Conservation (phyloP, 164 flowering plant species). For the grape (Vitis vinifera) region ASM3070453v1 NC_081812.1:14170501-14171000, state of each 20-base stretch:
- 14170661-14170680: conserved; percentile 82
- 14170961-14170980: conserved; percentile 33
- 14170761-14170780: conserved; percentile 81
- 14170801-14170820: conserved; percentile 61
- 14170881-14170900: conserved; percentile 43
- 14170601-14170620: conserved; percentile 81
- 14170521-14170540: conserved; percentile 60
- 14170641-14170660: conserved; percentile 48
- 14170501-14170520: conserved; percentile 59
- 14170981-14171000: conserved; percentile 61
- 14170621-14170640: conserved; percentile 71
- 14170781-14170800: conserved; percentile 65
- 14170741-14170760: conserved; percentile 19
- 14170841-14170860: conserved; percentile 27
- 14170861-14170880: conserved; percentile 33
- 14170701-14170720: conserved; percentile 21
- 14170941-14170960: conserved; percentile 33
- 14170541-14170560: conserved; percentile 61
- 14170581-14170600: conserved; percentile 75
- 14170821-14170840: conserved; percentile 65
- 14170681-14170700: conserved; percentile 10
- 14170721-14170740: conserved; percentile 18
- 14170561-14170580: conserved; percentile 32
- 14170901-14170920: conserved; percentile 57
- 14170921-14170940: conserved; percentile 69